phyloP scores from a whole-genome alignment of 345 rosid species.

The Moricandia arvensis region DNA sequence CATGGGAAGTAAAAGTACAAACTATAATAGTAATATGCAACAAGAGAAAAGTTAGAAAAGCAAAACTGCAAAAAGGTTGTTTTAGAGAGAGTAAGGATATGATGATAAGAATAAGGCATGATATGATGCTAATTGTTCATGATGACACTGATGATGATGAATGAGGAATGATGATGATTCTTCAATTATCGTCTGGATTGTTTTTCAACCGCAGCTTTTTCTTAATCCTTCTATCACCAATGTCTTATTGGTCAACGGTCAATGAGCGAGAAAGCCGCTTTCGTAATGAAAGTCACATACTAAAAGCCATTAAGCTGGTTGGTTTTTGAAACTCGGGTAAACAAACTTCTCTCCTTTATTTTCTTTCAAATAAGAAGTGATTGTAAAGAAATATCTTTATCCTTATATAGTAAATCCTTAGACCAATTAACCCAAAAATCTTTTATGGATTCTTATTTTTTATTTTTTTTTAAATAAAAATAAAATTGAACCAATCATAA shows the following conservation, averaged over 20 bases:
- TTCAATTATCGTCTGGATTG: slow-evolving; percentile 10
- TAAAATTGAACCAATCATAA: too few relatives aligned
- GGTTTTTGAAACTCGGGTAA: slow-evolving; percentile 1
- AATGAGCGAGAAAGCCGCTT: slow-evolving; percentile 36
- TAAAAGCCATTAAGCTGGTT: slow-evolving; percentile 21
- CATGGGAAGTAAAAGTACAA: background rate
- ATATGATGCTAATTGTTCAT: slow-evolving; percentile 5
- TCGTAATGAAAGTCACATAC: slow-evolving; percentile 24
- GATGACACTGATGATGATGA: background rate
- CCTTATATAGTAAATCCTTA: background rate
- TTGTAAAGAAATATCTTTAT: background rate
- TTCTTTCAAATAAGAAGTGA: background rate
- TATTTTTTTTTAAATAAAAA: too few relatives aligned
- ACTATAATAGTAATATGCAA: background rate
- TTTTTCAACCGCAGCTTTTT: slow-evolving; percentile 25
- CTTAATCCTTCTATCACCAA: background rate
- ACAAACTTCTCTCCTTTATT: too few relatives aligned
- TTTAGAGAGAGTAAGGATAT: slow-evolving; percentile 7
- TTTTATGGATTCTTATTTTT: too few relatives aligned
- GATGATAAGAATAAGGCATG: slow-evolving; percentile 34
- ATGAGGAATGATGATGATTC: background rate
- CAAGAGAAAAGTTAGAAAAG: background rate
- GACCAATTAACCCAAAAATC: too few relatives aligned
- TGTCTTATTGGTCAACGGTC: slow-evolving; percentile 31
- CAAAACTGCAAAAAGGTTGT: slow-evolving; percentile 16